Evolutionary conservation across 176 grass and related monocot species (phyloP).

Genomic region (Avena insularis): DNA sequence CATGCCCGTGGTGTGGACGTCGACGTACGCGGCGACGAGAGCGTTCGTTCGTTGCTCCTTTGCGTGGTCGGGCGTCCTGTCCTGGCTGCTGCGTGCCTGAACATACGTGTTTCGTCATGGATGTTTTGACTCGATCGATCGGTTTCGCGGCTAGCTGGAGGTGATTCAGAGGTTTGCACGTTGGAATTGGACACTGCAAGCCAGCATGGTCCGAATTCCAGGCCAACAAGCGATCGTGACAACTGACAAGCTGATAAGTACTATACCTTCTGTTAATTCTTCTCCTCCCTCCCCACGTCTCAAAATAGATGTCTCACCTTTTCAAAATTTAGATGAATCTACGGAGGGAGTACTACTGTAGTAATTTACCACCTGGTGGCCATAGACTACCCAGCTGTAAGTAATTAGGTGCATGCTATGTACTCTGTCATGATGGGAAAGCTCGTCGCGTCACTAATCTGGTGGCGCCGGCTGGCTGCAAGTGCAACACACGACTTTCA

Average conservation of each 20-base stretch:
- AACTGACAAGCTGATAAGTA: no score
- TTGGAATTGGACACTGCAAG: constrained; percentile 10
- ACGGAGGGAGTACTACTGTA: no score
- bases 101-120: background rate
- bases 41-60: no score
- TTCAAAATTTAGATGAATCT: no score
- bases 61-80: no score
- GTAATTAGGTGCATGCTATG: background rate
- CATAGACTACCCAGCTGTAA: background rate
- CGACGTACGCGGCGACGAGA: no score
- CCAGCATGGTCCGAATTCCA: background rate
- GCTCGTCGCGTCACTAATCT: background rate
- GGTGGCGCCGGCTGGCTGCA: background rate
- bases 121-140: constrained; percentile 3
- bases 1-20: no score
- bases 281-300: no score
- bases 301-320: no score
- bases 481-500: background rate
- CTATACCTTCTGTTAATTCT: no score
- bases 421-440: background rate
- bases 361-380: no score
- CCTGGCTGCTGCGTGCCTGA: no score
- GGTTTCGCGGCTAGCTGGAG: constrained; percentile 4
- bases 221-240: background rate
- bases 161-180: background rate